phyloP scores from a whole-genome alignment of 257 asterid genomes.

The Coffea canephora region DNA sequence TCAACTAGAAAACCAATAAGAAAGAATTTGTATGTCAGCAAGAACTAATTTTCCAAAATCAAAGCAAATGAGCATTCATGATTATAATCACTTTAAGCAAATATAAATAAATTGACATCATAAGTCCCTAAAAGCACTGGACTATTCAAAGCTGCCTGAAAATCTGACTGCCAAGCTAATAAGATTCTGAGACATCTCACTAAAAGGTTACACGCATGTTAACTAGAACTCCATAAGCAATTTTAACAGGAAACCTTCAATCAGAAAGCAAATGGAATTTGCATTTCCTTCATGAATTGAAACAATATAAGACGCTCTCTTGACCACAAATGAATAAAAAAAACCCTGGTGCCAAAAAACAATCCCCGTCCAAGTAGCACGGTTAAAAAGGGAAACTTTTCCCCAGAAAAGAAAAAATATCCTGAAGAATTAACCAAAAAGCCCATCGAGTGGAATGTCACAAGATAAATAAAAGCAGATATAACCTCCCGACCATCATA shows the following conservation, averaged over 20 bases:
- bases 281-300: background rate
- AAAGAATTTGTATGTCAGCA: slow-evolving; percentile 5
- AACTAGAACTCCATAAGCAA: background rate
- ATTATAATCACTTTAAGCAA: no score
- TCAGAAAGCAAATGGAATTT: background rate
- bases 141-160: background rate
- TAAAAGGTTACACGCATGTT: background rate
- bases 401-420: no score
- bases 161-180: background rate
- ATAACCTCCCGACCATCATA: background rate
- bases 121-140: background rate
- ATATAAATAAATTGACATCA: background rate
- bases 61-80: no score
- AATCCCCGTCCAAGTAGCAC: background rate
- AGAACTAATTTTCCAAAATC: background rate
- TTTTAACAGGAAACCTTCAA: background rate
- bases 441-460: background rate
- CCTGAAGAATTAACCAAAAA: background rate
- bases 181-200: background rate
- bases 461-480: background rate
- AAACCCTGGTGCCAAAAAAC: background rate
- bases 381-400: background rate
- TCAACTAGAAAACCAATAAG: slow-evolving; percentile 43
- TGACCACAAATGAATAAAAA: background rate
- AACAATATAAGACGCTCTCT: background rate